Evolutionary conservation across 257 asterid genomes (phyloP), one percentile per base, ranked within the genome.

Genomic region (Osmanthus fragrans): DNA sequence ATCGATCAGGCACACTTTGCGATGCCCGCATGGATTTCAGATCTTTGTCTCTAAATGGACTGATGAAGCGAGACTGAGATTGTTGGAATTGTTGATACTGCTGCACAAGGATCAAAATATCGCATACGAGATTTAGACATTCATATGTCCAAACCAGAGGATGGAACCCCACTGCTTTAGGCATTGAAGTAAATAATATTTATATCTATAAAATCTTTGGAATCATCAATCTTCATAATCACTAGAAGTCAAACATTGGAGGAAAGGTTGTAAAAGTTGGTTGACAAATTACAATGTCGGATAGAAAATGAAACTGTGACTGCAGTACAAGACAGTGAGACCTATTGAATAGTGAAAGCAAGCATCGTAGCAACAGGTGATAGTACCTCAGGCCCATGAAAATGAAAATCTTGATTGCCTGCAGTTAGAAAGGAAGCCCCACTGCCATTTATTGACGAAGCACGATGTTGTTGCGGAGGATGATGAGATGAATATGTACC

Each of bases 51-150:
- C 93, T 85, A 72, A 77, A 87, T 66, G 96, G 88, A 86, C 87
- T 88, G 74, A 86, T 81, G 77, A 89, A 79, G 70, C 89, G 95
- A 73, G 93, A 86, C 72, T 87, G 94, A 68, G 97, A 83, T 81
- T 88, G 97, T 83, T 89, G 95, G 81, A 89, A 86, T 78, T 90
- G 97, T 77, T 91, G 96, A 82, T 89, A 91, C 84, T 94, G 97
- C 87, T 83, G 90, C 75, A 86, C 29, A 80, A 83, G 78, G 85
- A 82, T 86, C 84, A 84, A 76, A 86, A 69, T 82, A 80, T 65
- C 80, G 85, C 85, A 84, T 77, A 81, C 29, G 66, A 73, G 68
- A 60, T 56, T n/a, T 56, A 51, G 56, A 76, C 77, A 77, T 79
- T 85, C 56, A 78, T 68, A 47, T 74, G 72, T 23, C 86, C 79